phyloP scores from a whole-genome alignment of 169 alveolate species.

The Plasmodium billcollinsi region DNA sequence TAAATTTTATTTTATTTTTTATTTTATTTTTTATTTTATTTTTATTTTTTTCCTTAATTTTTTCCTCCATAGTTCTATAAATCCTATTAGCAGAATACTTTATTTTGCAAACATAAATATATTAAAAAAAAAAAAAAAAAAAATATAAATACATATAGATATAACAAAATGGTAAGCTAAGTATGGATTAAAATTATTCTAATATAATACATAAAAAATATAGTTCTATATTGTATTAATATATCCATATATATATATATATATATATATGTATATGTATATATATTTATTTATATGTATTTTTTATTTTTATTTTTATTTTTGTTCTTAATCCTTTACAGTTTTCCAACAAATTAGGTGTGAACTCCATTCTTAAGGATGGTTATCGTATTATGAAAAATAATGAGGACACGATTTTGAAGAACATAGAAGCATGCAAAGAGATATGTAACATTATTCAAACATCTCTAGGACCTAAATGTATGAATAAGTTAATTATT shows the following conservation, averaged over 20 bases:
- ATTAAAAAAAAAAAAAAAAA: no score
- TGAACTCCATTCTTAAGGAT: conserved; percentile 56
- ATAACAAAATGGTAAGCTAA: no score
- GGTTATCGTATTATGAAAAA: conserved; percentile 66
- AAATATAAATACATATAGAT: no score
- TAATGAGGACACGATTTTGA: conserved; percentile 60
- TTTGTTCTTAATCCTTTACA: conserved; percentile 1
- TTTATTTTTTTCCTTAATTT: no score
- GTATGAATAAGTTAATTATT: conserved; percentile 98
- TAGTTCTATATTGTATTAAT: no score
- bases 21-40: no score
- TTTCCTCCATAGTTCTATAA: no score
- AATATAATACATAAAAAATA: no score
- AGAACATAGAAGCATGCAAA: conserved; percentile 96
- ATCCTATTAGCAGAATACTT: no score
- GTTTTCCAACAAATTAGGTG: conserved; percentile 65
- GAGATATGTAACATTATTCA: conserved; percentile 94
- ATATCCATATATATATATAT: not conserved
- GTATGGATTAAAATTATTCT: no score
- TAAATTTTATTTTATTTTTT: no score
- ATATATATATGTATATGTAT: not conserved
- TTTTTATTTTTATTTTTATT: not conserved
- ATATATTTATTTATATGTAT: not conserved
- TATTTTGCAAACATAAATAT: no score
- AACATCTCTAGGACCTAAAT: conserved; percentile 97